Base-by-base conservation (phyloP, 139 green algal species). In the Haematococcus lacustris region DNA sequence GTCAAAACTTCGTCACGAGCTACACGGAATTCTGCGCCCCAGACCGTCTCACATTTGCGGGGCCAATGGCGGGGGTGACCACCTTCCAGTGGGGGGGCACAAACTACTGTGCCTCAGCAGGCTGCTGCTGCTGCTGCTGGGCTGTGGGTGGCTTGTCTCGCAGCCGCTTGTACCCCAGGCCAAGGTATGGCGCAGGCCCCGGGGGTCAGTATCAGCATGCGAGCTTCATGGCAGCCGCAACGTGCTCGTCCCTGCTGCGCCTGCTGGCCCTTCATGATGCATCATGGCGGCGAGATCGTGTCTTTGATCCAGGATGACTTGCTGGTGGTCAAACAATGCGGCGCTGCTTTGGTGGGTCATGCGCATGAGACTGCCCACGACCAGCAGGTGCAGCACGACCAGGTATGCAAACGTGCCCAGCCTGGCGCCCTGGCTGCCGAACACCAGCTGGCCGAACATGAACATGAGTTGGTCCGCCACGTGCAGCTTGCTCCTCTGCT, bases 391-490 rank as follows among this genome's bases (percentile, higher is more conserved):
- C 73, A 98, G 82, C 3, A 88, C 23, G 23, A 96, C 74, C 1
- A 91, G 83, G 80, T 98, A 98, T 65, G 82, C 66, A 47, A 97
- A 92, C 5, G 93, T 82, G 64, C 94, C 89, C 33, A 91, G 66
- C 1, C 89, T 80, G 21, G 85, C 88, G 35, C 78, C 71, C 38
- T 71, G 69, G 70, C 78, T 83, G 51, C 83, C 83, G 70, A 85
- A 90, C 39, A 91, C 82, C 41, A 92, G 74, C 74, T 89, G 78
- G 3, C 76, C 75, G 40, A 88, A 74, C 63, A 76, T 73, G 69
- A 74, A 85, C 79, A 85, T 85, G 40, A 38, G 7, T 59, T 68
- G 71, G 75, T 85, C 79, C 26, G 73, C 71, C 0, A 80, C 38
- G 41, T 70, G 66, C 75, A 85, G 75, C 32, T 38, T 35, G 38